These are phyloP conservation scores for Lachnellula hyalina DNA, from an alignment of 2,329 filamentous ascomycete species.

Conservation along the genomic window DNA sequence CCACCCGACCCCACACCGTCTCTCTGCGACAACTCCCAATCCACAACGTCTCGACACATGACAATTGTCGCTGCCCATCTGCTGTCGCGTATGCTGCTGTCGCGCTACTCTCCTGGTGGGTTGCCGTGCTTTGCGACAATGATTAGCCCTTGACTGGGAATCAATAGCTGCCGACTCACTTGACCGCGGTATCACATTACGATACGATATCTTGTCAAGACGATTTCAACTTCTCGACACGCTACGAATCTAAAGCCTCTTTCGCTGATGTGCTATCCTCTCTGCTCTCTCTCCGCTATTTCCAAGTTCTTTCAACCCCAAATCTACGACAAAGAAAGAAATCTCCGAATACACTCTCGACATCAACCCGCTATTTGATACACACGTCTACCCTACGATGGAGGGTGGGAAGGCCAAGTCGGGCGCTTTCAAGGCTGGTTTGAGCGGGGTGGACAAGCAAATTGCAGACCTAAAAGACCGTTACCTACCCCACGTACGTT, in stretches of 20 bases:
- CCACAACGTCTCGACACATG: not conserved
- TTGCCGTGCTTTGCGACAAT: slow-evolving; percentile 23
- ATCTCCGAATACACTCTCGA: slow-evolving; percentile 1
- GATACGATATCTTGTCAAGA: slow-evolving; percentile 4
- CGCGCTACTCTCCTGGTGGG: slow-evolving; percentile 14
- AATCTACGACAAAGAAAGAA: not conserved
- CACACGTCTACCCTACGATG: slow-evolving; percentile 7
- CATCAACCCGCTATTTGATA: not conserved
- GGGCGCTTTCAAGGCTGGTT: slow-evolving; percentile 6
- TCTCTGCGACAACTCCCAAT: no score
- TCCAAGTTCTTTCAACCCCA: not conserved
- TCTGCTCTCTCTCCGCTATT: not conserved
- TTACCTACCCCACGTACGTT: slow-evolving; percentile 23
- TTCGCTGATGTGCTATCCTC: slow-evolving; percentile 3
- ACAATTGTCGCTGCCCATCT: slow-evolving; percentile 4
- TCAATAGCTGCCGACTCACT: slow-evolving; percentile 8
- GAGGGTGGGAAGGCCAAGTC: slow-evolving; percentile 9
- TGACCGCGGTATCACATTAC: not conserved
- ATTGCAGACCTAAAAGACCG: slow-evolving; percentile 20
- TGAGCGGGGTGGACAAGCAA: slow-evolving; percentile 20
- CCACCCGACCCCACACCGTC: no score
- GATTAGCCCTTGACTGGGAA: slow-evolving; percentile 20
- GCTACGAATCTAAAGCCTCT: not conserved
- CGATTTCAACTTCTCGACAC: not conserved
- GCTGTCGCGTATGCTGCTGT: slow-evolving; percentile 15